A percentile compares a stretch with the other conserved stretches of the same genome.
These are phyloP conservation scores for Pseudopediastrum boryanum DNA, from an alignment of 139 green algal species.

Conservation along the genomic window DNA sequence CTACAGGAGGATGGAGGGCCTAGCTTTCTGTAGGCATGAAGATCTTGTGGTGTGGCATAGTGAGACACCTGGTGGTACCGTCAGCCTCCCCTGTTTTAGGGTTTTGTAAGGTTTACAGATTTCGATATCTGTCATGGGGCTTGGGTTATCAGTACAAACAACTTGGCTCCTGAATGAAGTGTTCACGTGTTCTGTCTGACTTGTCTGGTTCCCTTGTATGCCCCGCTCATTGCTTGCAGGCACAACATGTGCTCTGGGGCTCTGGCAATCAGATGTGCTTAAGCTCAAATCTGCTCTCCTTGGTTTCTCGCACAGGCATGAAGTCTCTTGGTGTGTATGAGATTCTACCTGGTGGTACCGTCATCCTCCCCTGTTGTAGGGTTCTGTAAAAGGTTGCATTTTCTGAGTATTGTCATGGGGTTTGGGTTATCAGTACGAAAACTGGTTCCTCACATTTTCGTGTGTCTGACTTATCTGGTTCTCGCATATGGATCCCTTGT, in stretches of 20 bases:
- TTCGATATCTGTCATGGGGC: not conserved
- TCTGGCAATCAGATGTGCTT: too few relatives aligned
- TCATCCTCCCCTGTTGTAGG: slow-evolving; percentile 84
- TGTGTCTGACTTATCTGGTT: slow-evolving; percentile 70
- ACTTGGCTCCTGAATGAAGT: too few relatives aligned
- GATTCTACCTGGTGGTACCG: slow-evolving; percentile 96
- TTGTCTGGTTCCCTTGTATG: too few relatives aligned
- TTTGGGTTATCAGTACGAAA: too few relatives aligned
- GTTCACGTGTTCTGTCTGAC: too few relatives aligned
- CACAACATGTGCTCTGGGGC: too few relatives aligned
- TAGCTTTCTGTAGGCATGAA: not conserved
- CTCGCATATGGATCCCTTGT: slow-evolving; percentile 57
- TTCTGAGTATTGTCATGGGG: too few relatives aligned
- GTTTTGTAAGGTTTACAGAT: not conserved
- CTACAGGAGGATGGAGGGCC: too few relatives aligned
- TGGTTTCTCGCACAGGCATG: too few relatives aligned
- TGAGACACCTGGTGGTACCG: not conserved
- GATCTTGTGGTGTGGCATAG: too few relatives aligned
- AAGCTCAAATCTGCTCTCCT: too few relatives aligned
- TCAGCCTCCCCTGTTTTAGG: not conserved
- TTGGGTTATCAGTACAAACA: slow-evolving; percentile 36
- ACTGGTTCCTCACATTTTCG: slow-evolving; percentile 84
- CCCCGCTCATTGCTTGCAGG: too few relatives aligned
- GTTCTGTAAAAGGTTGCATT: slow-evolving; percentile 76
- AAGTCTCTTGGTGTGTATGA: slow-evolving; percentile 92